Evolutionary conservation across 2,329 filamentous ascomycete genomes (phyloP).

Genomic region (Apiospora koreana): DNA sequence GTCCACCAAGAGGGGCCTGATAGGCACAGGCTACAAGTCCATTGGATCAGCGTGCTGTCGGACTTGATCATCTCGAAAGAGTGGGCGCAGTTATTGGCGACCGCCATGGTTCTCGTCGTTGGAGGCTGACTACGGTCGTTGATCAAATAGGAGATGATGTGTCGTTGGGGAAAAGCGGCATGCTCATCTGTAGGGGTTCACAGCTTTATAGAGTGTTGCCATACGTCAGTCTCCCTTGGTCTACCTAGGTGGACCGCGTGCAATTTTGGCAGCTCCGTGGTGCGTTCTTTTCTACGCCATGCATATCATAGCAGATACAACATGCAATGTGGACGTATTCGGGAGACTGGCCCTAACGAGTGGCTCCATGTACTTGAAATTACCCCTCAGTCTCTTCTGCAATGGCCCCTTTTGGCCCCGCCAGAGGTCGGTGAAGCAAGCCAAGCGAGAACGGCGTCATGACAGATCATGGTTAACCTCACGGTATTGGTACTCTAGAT

Average conservation of each 20-base stretch:
- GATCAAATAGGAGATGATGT: background rate
- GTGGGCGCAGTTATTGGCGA: conserved; percentile 61
- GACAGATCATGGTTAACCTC: background rate
- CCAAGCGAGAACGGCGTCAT: background rate
- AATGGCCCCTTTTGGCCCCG: background rate
- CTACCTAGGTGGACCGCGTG: background rate
- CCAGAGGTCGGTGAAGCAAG: background rate
- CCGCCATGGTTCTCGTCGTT: conserved; percentile 43
- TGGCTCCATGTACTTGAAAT: background rate
- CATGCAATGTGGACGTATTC: background rate
- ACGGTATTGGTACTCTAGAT: background rate
- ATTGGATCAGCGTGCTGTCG: conserved; percentile 65
- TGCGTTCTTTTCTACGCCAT: background rate
- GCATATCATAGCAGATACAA: background rate
- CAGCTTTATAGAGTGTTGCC: background rate
- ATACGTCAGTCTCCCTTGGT: background rate
- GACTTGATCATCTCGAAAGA: conserved; percentile 68
- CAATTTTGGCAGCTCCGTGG: background rate
- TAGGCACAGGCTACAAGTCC: conserved; percentile 65
- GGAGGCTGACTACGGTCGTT: background rate
- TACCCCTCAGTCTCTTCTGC: background rate
- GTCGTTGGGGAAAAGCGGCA: background rate
- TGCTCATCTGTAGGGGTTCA: background rate
- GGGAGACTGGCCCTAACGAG: background rate
- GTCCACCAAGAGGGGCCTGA: conserved; percentile 68